These are phyloP conservation scores for Diospyros lotus DNA, from an alignment of 148 eudicot species.

Conservation along the genomic window DNA sequence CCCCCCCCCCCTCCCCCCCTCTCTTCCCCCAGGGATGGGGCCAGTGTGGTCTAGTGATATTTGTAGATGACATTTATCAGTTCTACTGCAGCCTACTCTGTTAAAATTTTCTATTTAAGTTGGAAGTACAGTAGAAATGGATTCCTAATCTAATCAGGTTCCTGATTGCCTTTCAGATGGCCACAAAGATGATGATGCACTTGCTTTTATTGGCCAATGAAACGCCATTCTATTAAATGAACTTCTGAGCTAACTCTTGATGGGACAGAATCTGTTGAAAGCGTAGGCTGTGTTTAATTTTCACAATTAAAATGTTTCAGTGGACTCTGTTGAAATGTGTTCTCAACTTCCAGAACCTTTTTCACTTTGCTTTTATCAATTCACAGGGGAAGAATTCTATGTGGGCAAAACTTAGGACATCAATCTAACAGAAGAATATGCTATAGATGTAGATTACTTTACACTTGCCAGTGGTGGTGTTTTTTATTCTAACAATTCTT, in stretches of 20 bases:
- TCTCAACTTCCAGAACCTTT: not conserved
- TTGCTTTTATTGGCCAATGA: not conserved
- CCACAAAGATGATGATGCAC: not conserved
- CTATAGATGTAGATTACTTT: not conserved
- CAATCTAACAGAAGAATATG: not conserved
- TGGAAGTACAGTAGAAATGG: no score
- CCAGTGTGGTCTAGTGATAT: no score
- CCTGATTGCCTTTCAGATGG: no score
- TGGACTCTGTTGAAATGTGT: no score
- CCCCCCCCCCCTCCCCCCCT: no score
- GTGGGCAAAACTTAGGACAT: not conserved
- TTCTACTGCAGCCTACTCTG: no score
- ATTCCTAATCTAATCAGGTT: conserved; percentile 25
- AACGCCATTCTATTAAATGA: not conserved
- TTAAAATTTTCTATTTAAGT: no score
- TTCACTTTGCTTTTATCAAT: not conserved
- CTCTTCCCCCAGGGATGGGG: no score
- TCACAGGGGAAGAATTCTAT: not conserved
- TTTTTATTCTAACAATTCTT: not conserved
- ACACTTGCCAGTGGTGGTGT: no score
- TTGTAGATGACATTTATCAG: no score
- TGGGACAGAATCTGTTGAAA: not conserved
- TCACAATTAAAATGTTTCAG: not conserved
- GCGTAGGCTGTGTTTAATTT: not conserved
- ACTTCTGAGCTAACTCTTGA: not conserved